phyloP scores from a whole-genome alignment of 2,329 filamentous ascomycete genomes.

The Karstenula rhodostoma region DNA sequence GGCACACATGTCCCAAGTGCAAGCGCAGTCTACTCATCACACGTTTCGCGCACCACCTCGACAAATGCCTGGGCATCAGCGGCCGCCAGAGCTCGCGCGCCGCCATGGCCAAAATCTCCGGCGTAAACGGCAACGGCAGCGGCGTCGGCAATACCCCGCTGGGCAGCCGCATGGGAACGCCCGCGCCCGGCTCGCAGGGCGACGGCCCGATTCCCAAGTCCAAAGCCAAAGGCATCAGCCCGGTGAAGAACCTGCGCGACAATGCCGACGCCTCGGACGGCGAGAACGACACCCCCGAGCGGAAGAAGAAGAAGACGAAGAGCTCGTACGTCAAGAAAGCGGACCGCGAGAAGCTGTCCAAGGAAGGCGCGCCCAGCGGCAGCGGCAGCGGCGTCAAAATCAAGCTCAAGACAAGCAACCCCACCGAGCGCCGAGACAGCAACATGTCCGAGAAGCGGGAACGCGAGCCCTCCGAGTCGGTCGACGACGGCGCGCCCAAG shows the following conservation, averaged over 20 bases:
- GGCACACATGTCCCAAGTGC: conserved; percentile 67
- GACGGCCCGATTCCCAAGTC: conserved; percentile 35
- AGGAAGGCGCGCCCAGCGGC: conserved; percentile 22
- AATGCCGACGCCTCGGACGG: conserved; percentile 44
- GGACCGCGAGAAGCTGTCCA: conserved; percentile 42
- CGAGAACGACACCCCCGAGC: conserved; percentile 55
- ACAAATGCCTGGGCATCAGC: conserved; percentile 67
- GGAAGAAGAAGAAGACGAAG: conserved; percentile 60
- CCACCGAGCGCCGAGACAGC: conserved; percentile 39
- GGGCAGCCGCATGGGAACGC: conserved; percentile 54
- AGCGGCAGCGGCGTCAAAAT: conserved; percentile 37
- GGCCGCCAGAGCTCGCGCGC: conserved; percentile 61
- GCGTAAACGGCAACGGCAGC: conserved; percentile 46
- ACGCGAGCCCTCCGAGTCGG: conserved; percentile 40
- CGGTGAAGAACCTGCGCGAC: conserved; percentile 40
- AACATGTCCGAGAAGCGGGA: conserved; percentile 41
- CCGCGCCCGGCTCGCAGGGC: conserved; percentile 47
- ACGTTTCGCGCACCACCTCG: conserved; percentile 67
- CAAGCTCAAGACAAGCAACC: conserved; percentile 41
- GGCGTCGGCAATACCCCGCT: conserved; percentile 53
- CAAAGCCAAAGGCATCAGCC: conserved; percentile 45
- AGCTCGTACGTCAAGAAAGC: conserved; percentile 51
- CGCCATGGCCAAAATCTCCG: conserved; percentile 56
- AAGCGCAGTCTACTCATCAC: conserved; percentile 69
- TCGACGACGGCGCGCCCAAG: conserved; percentile 39